phyloP scores from a whole-genome alignment of 305 asterid genomes.

The Fraxinus sp. region DNA sequence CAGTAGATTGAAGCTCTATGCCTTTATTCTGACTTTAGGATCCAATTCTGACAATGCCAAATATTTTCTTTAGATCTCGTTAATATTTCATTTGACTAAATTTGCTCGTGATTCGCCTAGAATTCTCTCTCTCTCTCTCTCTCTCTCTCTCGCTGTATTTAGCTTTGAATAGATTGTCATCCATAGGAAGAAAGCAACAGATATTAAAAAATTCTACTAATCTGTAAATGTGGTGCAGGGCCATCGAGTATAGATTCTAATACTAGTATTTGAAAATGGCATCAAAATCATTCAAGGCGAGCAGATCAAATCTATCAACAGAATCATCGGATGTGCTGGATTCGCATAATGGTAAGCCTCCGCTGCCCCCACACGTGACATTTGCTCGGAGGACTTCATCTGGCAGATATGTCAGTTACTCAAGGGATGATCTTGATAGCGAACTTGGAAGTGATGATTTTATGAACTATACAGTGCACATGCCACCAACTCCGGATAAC shows the following conservation, averaged over 20 bases:
- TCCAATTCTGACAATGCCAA: constrained; percentile 1
- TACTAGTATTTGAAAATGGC: constrained; percentile 42
- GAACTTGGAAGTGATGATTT: constrained; percentile 58
- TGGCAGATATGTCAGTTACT: constrained; percentile 64
- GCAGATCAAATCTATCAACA: constrained; percentile 59
- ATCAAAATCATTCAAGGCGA: constrained; percentile 56
- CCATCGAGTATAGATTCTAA: background rate
- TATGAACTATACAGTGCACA: constrained; percentile 64
- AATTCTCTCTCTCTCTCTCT: background rate
- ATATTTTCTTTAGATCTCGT: background rate
- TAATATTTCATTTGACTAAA: background rate
- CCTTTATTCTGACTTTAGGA: background rate
- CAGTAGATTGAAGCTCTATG: background rate
- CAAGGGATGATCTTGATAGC: constrained; percentile 73
- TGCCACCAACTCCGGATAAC: constrained; percentile 73
- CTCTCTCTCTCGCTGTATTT: background rate
- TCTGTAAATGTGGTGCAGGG: constrained; percentile 24
- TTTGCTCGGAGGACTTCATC: constrained; percentile 62
- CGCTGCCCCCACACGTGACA: constrained; percentile 52
- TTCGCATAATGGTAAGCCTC: constrained; percentile 59
- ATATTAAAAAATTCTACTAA: background rate
- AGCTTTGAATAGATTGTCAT: background rate
- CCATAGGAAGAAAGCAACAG: background rate
- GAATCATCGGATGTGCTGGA: constrained; percentile 56
- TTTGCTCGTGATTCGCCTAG: background rate